phyloP scores from a whole-genome alignment of 257 asterid genomes.

The Salvia splendens region DNA sequence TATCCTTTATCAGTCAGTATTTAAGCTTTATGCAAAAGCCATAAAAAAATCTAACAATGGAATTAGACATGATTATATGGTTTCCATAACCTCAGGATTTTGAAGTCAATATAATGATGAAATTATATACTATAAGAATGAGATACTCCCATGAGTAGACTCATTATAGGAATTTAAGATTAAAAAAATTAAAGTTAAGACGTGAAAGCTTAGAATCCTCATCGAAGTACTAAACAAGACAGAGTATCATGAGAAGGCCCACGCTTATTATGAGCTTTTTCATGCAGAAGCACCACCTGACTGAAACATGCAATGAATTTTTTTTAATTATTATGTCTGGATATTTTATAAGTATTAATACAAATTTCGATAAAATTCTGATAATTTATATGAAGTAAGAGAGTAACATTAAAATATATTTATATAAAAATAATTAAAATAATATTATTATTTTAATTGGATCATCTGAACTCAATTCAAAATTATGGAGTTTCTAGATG shows the following conservation, averaged over 20 bases:
- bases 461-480: too few species aligned
- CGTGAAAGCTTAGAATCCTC: slow-evolving; percentile 31
- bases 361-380: background rate
- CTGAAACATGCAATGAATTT: background rate
- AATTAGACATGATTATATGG: slow-evolving; percentile 27
- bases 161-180: slow-evolving; percentile 22
- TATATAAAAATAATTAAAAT: too few species aligned
- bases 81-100: slow-evolving; percentile 22
- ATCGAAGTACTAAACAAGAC: slow-evolving; percentile 31
- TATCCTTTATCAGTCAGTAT: slow-evolving; percentile 17
- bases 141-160: slow-evolving; percentile 39
- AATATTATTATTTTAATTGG: too few species aligned
- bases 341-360: background rate
- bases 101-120: slow-evolving; percentile 38
- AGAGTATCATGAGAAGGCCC: slow-evolving; percentile 32
- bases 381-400: too few species aligned
- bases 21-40: slow-evolving; percentile 19
- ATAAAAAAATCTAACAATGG: slow-evolving; percentile 29
- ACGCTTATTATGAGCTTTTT: slow-evolving; percentile 26
- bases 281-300: slow-evolving; percentile 26
- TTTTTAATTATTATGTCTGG: background rate
- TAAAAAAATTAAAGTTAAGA: slow-evolving; percentile 8
- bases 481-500: too few species aligned
- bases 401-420: too few species aligned
- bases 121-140: slow-evolving; percentile 38